Evolutionary conservation across 2,329 filamentous ascomycete genomes (phyloP), one percentile per base, ranked within the genome.

Genomic region (Fusarium siculi): DNA sequence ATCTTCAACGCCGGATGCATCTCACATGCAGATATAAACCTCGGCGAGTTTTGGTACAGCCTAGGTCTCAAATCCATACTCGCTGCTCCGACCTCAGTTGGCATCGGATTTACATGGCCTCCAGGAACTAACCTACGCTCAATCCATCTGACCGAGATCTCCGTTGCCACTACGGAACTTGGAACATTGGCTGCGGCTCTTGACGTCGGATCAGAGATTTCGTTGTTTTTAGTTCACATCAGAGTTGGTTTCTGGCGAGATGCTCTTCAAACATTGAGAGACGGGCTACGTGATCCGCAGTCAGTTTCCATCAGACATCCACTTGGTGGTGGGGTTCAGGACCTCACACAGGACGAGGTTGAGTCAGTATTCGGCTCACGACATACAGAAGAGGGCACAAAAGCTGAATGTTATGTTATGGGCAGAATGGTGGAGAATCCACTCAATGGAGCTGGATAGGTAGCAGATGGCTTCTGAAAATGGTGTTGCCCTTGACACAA

Each of bases 401-500:
- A 28, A 1, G 54, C 39, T 21, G 54, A 47, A 4, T 21, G n/a
- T 4, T 57, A 47, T 14, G 18, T 4, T 14, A 46, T 57, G 39
- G 54, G 54, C 0, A 36, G 7, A 5, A 1, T 7, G 7, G 3
- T 18, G 3, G 12, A 47, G 0, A 57, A 34, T n/a, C 54, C 54
- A 12, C 19, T 56, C 3, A 7, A 9, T 25, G 14, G 2, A 9
- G 2, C 6, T 4, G 7, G 2, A 12, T 34, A 56, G 39, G n/a
- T 34, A 9, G 1, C 21, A 12, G 0, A 2, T 2, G 8, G 28
- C 2, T n/a, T 32, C 4, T 9, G 2, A 5, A 5, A 0, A 32
- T 14, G 4, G 7, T 32, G 32, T 2, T 14, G 10, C 32, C 5
- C 2, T 7, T 2, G 12, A 32, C 0, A 14, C 32, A 32, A 32